Conservation (phyloP, 2,329 filamentous ascomycete genomes). For the Fusarium penzigii region DNA sequence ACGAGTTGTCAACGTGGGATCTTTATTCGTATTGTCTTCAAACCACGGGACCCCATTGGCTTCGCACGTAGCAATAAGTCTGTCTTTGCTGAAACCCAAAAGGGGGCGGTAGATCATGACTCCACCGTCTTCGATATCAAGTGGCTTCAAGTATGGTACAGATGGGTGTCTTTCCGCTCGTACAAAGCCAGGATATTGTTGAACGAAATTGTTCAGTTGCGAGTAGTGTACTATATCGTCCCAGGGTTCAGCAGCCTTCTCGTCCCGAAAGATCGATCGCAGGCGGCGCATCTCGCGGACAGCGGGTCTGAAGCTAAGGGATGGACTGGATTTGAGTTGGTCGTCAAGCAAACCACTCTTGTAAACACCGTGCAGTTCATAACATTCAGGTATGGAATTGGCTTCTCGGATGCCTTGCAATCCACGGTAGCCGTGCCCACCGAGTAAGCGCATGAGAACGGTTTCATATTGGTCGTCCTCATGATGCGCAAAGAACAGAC, state of each 20-base stretch:
- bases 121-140: conserved; percentile 63
- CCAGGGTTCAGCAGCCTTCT: conserved; percentile 26
- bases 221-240: conserved; percentile 7
- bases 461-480: conserved; percentile 91
- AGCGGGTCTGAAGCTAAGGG: conserved; percentile 39
- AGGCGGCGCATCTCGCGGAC: conserved; percentile 32
- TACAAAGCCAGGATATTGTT: conserved; percentile 30
- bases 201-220: conserved; percentile 23
- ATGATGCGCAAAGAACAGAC: conserved; percentile 82
- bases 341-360: conserved; percentile 62
- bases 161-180: conserved; percentile 16
- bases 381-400: conserved; percentile 79
- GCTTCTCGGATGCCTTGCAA: conserved; percentile 67
- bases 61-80: conserved; percentile 74
- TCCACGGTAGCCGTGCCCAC: conserved; percentile 68
- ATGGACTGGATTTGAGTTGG: conserved; percentile 38
- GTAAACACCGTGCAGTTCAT: conserved; percentile 70
- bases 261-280: conserved; percentile 31
- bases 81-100: conserved; percentile 68
- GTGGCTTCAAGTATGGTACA: conserved; percentile 36
- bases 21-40: conserved; percentile 81
- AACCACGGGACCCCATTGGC: conserved; percentile 71
- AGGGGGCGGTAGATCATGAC: conserved; percentile 69
- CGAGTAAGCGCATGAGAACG: conserved; percentile 73
- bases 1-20: conserved; percentile 73